Conservation (phyloP, 305 asterid genomes). For the Solanum aculeatissimum region DNA sequence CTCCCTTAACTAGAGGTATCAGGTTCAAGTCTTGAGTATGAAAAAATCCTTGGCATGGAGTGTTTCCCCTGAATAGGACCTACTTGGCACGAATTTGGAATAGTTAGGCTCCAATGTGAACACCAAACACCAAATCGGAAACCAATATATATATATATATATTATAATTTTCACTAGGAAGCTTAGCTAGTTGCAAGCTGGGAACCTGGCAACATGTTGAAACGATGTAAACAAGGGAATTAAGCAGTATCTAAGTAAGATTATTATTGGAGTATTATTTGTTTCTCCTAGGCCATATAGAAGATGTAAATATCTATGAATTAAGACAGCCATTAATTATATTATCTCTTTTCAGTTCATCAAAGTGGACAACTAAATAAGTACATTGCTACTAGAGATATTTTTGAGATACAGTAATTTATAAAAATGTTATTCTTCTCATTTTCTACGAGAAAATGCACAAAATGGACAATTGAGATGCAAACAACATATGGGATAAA, state of each 20-base stretch:
- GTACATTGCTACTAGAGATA: neutral
- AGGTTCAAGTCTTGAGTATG: no score
- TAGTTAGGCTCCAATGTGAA: no score
- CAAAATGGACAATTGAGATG: neutral
- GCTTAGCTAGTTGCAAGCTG: neutral
- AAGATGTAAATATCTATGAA: conserved; percentile 6
- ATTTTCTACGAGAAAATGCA: neutral
- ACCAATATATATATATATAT: no score
- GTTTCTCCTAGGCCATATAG: neutral
- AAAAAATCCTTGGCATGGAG: no score
- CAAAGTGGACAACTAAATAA: neutral
- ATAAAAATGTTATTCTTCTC: neutral
- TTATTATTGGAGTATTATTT: neutral
- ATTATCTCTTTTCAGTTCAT: neutral
- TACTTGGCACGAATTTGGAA: no score
- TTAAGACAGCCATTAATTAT: neutral
- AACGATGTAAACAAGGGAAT: conserved; percentile 6
- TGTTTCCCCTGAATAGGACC: no score
- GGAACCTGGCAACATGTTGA: neutral
- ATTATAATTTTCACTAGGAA: neutral
- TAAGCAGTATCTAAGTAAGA: neutral
- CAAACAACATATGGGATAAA: neutral
- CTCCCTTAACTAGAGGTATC: no score
- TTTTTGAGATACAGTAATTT: neutral
- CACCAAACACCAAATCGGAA: no score